Evolutionary conservation across 495 filamentous ascomycete genomes (phyloP), one percentile per base, ranked within the genome.

Genomic region (Lepraria neglecta): DNA sequence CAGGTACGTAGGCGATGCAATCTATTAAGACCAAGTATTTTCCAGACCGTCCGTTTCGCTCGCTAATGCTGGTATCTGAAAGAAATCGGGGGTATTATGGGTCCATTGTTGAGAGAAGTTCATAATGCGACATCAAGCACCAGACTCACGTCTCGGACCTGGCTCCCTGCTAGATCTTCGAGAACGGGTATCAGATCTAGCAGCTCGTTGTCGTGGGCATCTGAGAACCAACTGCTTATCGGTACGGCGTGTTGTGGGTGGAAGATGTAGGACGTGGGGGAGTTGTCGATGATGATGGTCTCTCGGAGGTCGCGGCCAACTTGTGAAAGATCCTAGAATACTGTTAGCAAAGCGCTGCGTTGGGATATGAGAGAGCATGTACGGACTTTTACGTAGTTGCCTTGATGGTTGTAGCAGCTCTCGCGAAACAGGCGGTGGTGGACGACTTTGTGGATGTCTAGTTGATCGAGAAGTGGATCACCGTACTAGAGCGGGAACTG

Each of bases 191-290:
- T 99, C 63, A 99, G 80, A 71, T 99, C 94, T 68, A 99, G 80
- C 61, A 99, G 83, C 80, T 99, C 94, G 74, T 99, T 99, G 78
- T 99, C 94, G 75, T 99, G 94, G 60, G 95, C 94, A 77, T 99
- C 94, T 69, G 92, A 97, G 78, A 99, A 99, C 94, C 94, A 99
- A 81, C 92, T 97, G 82, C 92, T 97, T 76, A 99, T 99, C 27
- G 94, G 94, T 50, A 99, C 94, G 60, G 94, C 94, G 74, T 99
- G 94, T 77, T 99, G 92, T 15, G 95, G 94, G 68, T 99, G 94
- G 80, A 99, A 99, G 69, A 97, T 97, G 75, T 99, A 99, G 24
- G 92, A 96, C 17, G 95, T 99, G 19, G 94, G 95, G 27, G 94
- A 97, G 75, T 99, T 99, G 77, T 99, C 94, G 69, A 99, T 99